Evolutionary conservation across 495 filamentous ascomycete genomes (phyloP).

Genomic region (Annulohypoxylon bovei): DNA sequence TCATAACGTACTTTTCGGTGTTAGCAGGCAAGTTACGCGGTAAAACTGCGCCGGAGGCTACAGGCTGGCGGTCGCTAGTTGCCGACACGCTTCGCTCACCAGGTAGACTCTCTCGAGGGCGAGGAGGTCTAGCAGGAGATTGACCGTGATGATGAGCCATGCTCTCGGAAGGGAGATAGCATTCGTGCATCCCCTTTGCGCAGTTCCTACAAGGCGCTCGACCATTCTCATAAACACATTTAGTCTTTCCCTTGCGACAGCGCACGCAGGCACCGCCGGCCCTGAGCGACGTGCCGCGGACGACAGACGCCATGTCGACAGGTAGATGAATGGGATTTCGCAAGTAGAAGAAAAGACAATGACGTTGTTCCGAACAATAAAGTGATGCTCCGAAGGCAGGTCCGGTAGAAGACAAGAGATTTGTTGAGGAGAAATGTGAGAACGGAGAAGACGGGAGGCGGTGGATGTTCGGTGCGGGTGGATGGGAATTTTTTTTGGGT

Average conservation of each 20-base stretch:
- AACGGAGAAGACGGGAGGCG: constrained; percentile 49
- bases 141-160: constrained; percentile 60
- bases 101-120: constrained; percentile 56
- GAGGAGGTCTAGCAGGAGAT: constrained; percentile 47
- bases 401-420: constrained; percentile 36
- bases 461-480: constrained; percentile 48
- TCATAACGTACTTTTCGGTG: constrained; percentile 57
- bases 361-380: constrained; percentile 27
- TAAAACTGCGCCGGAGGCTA: constrained; percentile 50
- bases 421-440: constrained; percentile 37
- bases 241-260: constrained; percentile 65
- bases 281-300: constrained; percentile 60
- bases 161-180: constrained; percentile 62
- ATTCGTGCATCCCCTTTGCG: constrained; percentile 65
- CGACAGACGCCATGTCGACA: constrained; percentile 54
- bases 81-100: constrained; percentile 56
- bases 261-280: constrained; percentile 64
- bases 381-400: constrained; percentile 38
- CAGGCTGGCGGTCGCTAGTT: constrained; percentile 56
- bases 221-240: constrained; percentile 64
- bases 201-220: constrained; percentile 63
- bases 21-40: constrained; percentile 56
- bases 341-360: not conserved
- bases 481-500: constrained; percentile 45
- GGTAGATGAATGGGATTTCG: constrained; percentile 9